phyloP scores from a whole-genome alignment of 2,329 filamentous ascomycete genomes.

The Magnaporthales sp. region DNA sequence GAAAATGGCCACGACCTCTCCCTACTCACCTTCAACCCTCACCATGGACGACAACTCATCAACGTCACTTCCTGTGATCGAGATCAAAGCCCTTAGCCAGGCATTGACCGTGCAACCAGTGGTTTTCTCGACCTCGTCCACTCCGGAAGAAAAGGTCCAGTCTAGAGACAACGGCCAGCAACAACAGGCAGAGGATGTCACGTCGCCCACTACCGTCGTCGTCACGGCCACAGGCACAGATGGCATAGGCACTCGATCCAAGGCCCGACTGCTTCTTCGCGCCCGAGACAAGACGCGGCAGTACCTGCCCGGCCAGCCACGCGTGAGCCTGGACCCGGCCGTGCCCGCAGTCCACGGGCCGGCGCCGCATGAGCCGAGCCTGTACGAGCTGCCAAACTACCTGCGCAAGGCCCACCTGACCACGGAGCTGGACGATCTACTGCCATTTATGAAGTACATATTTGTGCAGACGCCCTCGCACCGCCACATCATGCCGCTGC shows the following conservation, averaged over 20 bases:
- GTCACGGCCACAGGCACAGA: not conserved
- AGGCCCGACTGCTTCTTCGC: not conserved
- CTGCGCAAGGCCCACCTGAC: constrained; percentile 13
- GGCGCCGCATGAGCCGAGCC: constrained; percentile 1
- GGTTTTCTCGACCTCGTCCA: not conserved
- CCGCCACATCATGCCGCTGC: constrained; percentile 23
- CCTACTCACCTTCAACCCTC: not conserved
- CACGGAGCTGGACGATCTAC: constrained; percentile 12
- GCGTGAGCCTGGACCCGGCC: constrained; percentile 12
- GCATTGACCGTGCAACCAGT: not conserved
- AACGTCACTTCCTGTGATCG: not conserved
- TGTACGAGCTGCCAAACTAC: constrained; percentile 11
- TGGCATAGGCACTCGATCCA: not conserved
- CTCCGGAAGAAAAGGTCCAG: not conserved
- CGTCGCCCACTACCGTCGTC: not conserved
- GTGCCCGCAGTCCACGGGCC: not conserved
- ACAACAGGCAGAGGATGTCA: not conserved
- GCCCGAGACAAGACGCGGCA: not conserved
- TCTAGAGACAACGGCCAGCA: not conserved
- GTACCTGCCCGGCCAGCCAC: constrained; percentile 18
- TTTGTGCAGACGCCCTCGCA: constrained; percentile 16
- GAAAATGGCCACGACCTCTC: too few species aligned
- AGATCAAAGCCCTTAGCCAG: not conserved
- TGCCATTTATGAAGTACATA: constrained; percentile 18
- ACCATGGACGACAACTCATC: not conserved